Base-by-base conservation (phyloP, 2,329 filamentous ascomycete genomes). In the Nemania abortiva region DNA sequence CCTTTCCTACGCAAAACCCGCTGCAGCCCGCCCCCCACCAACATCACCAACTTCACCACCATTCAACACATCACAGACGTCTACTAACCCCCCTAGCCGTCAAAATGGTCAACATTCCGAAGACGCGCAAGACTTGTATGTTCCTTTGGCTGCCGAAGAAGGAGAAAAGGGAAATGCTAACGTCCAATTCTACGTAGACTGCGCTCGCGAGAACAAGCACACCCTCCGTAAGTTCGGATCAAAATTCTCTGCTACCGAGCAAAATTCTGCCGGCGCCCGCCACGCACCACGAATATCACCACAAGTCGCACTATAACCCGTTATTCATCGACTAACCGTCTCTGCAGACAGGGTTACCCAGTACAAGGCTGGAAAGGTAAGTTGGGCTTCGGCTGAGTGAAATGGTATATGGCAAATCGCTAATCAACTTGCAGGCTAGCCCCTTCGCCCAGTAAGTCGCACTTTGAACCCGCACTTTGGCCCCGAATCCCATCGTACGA, bases 31-130 rank as follows among this genome's bases (percentile, higher is more conserved):
- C 24, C 61, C 62, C 65, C 63, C 71, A 69, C 58, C 66, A 70
- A 55, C 62, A 60, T 59, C 71, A 69, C 58, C 69, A 70, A 55
- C 62, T 54, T 59, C 69, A 69, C 64, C 71, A 69, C 64, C 58
- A 71, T 60, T 60, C 65, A 37, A 63, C 65, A 70, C 63, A 57
- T 27, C 42, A 29, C 50, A 58, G 62, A 65, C 64, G 65, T 64
- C 66, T 39, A 45, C 63, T 13, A 45, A 52, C 22, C 61, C 59
- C 59, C 53, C 56, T 62, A 63, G 59, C 62, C 69, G 71, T 68
- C 69, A 73, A 72, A 65, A 73, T 73, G 69, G 71, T 71, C 67
- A 73, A 73, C 69, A 73, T 73, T 69, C 71, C 71, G 29, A 72
- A 70, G 63, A 71, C 70, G 69, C 70, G 63, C 69, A 71, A 71